Base-by-base conservation (phyloP, 345 rosid species). In the Citrus hindsii region DNA sequence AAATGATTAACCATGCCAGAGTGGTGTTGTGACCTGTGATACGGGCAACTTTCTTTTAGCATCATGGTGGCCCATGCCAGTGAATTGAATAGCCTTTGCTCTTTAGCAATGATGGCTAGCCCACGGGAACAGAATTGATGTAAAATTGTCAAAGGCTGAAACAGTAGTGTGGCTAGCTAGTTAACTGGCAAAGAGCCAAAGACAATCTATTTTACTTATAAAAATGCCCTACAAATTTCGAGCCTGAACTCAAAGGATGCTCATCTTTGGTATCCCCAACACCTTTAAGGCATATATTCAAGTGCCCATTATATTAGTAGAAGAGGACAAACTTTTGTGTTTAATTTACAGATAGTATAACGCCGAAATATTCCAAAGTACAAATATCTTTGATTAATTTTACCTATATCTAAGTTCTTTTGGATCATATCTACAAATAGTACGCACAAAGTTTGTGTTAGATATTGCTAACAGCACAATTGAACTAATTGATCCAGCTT, bases 1-100 rank as follows among this genome's bases (percentile, higher is more conserved):
- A 85, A 82, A 83, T 85, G 84, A 85, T 85, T 81, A 83, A 83
- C 82, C 79, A 78, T 76, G 76, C 63, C 61, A 67, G 33, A 53
- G 32, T 62, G 61, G 77, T 68, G 75, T 53, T 80, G 77, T 80
- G 84, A 76, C 32, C 60, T 61, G 67, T 76, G 74, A 74, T 38
- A 48, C 76, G 22, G 28, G 33, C 59, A 25, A 25, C 59, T 46
- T 71, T 62, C 67, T 63, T 74, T 77, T 32, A 33, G 76, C 79
- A 76, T 81, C 42, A 53, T 81, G 83, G 79, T 76, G 85, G 88
- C 79, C 88, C 88, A 87, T 80, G 74, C 81, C 82, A 56, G 75
- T 78, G 80, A 65, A 65, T n/a, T 40, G 27, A 42, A 69, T 55
- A 70, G 62, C 74, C 75, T 67, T 77, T 81, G 84, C 78, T 73